These are phyloP conservation scores for Cytauxzoon felis DNA, from an alignment of 169 alveolate species.

Conservation along the genomic window DNA sequence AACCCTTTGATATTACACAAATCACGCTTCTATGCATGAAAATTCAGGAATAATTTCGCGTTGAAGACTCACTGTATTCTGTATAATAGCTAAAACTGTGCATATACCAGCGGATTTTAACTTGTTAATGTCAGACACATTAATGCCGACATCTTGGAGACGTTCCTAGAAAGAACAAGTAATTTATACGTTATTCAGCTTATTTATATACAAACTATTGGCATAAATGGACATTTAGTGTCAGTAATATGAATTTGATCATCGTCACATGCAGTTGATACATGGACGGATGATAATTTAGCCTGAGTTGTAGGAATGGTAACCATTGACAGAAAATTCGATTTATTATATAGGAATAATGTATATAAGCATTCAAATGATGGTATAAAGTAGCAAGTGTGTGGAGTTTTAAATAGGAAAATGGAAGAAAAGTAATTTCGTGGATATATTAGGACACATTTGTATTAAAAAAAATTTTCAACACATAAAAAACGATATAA, in stretches of 20 bases:
- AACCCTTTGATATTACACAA: constrained; percentile 86
- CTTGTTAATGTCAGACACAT: constrained; percentile 86
- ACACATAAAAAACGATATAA: no score
- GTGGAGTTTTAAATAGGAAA: no score
- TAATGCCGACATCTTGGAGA: constrained; percentile 86
- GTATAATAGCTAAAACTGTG: constrained; percentile 84
- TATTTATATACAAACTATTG: neutral
- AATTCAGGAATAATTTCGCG: neutral
- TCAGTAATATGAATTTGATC: neutral
- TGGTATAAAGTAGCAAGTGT: no score
- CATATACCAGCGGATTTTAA: constrained; percentile 87
- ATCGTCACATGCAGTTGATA: neutral
- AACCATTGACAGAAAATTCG: neutral
- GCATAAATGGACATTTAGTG: neutral
- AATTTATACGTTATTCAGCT: neutral
- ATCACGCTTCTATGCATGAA: constrained; percentile 22
- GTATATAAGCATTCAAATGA: no score
- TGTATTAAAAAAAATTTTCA: no score
- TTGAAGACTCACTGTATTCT: constrained; percentile 65
- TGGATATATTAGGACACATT: no score
- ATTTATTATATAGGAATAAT: no score
- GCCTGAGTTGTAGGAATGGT: constrained; percentile 13
- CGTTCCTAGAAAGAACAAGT: constrained; percentile 60
- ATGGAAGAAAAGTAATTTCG: no score
- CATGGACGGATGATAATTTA: neutral